Conservation (phyloP, 1,284 basidiomycete species). For the Sutorius eximius region DNA sequence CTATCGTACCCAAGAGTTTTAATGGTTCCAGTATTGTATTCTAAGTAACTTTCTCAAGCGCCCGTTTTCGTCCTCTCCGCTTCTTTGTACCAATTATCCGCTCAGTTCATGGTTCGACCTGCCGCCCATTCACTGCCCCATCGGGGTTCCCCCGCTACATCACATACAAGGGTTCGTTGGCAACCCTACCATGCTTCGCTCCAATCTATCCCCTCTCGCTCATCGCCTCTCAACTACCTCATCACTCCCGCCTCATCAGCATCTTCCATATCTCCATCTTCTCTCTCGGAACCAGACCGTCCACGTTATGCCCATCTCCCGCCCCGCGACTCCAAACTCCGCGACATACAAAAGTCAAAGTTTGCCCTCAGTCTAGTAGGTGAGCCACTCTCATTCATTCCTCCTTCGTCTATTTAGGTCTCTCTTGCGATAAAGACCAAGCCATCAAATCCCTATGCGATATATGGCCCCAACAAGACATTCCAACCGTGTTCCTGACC, state of each 20-base stretch:
- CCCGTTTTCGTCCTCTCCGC: constrained; percentile 20
- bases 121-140: constrained; percentile 63
- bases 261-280: constrained; percentile 42
- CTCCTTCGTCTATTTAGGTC: constrained; percentile 18
- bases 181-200: constrained; percentile 59
- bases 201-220: constrained; percentile 40
- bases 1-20: constrained; percentile 18
- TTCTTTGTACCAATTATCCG: constrained; percentile 17
- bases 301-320: constrained; percentile 32
- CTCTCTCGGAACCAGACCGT: constrained; percentile 41
- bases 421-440: constrained; percentile 54
- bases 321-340: constrained; percentile 38
- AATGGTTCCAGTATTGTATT: constrained; percentile 42
- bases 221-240: constrained; percentile 49
- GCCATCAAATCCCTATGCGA: constrained; percentile 71
- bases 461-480: constrained; percentile 72
- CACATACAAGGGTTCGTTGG: constrained; percentile 59
- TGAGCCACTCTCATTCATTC: constrained; percentile 39
- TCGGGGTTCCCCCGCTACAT: constrained; percentile 57
- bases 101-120: constrained; percentile 50
- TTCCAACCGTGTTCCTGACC: constrained; percentile 59
- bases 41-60: constrained; percentile 32
- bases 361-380: constrained; percentile 66
- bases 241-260: constrained; percentile 49
- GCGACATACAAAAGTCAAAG: constrained; percentile 59